Conservation (phyloP, 1,284 basidiomycete species). For the Ustanciosporium gigantosporum region DNA sequence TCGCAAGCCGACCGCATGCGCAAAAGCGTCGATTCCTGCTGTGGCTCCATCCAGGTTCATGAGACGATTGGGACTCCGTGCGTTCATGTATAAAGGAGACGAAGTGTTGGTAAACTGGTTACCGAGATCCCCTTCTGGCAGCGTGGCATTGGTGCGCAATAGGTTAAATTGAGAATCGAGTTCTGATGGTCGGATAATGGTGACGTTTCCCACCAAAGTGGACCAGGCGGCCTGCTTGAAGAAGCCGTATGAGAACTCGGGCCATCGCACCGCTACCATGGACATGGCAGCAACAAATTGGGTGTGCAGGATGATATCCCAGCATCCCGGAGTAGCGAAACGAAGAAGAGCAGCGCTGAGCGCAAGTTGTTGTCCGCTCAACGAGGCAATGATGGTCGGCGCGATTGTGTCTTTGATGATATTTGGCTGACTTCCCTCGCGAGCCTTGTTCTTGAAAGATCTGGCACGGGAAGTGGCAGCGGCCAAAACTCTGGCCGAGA, state of each 20-base stretch:
- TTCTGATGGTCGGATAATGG: constrained; percentile 22
- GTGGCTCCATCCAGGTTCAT: constrained; percentile 65
- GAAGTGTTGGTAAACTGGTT: constrained; percentile 70
- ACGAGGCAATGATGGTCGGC: constrained; percentile 71
- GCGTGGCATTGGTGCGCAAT: constrained; percentile 34
- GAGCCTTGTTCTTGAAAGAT: constrained; percentile 48
- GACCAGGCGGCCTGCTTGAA: constrained; percentile 62
- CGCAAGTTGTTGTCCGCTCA: constrained; percentile 85
- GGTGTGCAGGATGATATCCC: constrained; percentile 88
- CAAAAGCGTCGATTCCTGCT: constrained; percentile 76
- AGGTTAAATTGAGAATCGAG: constrained; percentile 15
- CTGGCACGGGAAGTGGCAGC: constrained; percentile 31
- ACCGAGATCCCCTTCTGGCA: constrained; percentile 40
- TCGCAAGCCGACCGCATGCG: constrained; percentile 76
- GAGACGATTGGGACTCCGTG: constrained; percentile 70
- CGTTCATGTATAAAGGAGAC: constrained; percentile 79
- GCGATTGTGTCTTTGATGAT: constrained; percentile 46
- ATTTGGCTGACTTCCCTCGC: constrained; percentile 49
- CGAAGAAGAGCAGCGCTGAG: constrained; percentile 82
- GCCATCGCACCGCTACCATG: constrained; percentile 94
- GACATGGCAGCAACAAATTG: constrained; percentile 76
- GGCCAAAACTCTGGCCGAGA: constrained; percentile 69
- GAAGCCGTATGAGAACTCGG: constrained; percentile 76
- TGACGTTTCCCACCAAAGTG: constrained; percentile 38
- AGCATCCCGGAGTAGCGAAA: constrained; percentile 88